Percentiles rank a stretch among this genome's conserved stretches.
phyloP scores from a whole-genome alignment of 2,329 filamentous ascomycete species.

The Penicillium brasilianum region DNA sequence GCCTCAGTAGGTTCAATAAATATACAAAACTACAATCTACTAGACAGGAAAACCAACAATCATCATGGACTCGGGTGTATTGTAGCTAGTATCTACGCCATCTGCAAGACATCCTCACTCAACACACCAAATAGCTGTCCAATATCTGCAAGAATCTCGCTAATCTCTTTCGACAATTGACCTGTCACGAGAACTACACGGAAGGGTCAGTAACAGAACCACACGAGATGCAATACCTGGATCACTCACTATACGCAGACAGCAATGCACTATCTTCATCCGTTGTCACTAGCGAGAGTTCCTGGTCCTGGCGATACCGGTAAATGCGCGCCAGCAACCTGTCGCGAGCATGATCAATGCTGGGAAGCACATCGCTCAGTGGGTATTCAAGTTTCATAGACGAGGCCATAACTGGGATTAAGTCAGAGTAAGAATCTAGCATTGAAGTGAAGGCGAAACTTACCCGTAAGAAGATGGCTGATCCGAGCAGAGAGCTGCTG shows the following conservation, averaged over 20 bases:
- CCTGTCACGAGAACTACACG: slow-evolving; percentile 64
- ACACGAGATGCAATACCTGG: not conserved
- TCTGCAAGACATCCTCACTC: slow-evolving; percentile 64
- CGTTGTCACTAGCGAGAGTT: slow-evolving; percentile 50
- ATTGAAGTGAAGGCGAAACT: slow-evolving; percentile 26
- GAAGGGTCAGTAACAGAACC: slow-evolving; percentile 6
- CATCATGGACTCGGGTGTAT: not conserved
- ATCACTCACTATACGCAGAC: slow-evolving; percentile 78
- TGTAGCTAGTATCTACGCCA: slow-evolving; percentile 48
- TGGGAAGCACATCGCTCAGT: slow-evolving; percentile 84
- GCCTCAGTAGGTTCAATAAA: not conserved
- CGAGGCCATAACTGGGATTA: slow-evolving; percentile 76
- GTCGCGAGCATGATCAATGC: slow-evolving; percentile 79
- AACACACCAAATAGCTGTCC: slow-evolving; percentile 66
- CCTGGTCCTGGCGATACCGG: slow-evolving; percentile 76
- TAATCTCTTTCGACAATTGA: slow-evolving; percentile 62
- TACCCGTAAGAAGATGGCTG: slow-evolving; percentile 76
- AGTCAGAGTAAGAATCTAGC: not conserved
- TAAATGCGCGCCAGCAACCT: slow-evolving; percentile 85
- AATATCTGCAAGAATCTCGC: slow-evolving; percentile 59
- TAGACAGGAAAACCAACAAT: not conserved
- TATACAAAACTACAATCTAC: not conserved
- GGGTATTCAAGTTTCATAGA: slow-evolving; percentile 95
- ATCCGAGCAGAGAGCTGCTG: slow-evolving; percentile 83
- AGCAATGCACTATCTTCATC: slow-evolving; percentile 82